Percentiles rank a stretch among this genome's conserved stretches.
Evolutionary conservation across 2,329 filamentous ascomycete species (phyloP).

Genomic region (Metarhizium guizhouense): DNA sequence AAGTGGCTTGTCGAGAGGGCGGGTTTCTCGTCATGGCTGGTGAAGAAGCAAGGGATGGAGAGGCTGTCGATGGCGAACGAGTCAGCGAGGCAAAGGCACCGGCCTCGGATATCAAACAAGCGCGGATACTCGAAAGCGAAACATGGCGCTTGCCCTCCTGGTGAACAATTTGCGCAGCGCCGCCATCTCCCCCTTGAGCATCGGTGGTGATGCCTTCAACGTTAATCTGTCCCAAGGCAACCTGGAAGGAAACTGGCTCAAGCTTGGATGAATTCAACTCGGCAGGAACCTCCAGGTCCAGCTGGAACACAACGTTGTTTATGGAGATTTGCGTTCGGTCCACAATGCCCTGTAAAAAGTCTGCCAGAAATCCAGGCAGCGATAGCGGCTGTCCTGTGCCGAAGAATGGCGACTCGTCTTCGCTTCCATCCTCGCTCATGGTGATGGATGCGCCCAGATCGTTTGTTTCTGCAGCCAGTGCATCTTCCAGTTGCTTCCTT

Average conservation of each 20-base stretch:
- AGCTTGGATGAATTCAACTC: constrained; percentile 36
- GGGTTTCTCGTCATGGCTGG: constrained; percentile 36
- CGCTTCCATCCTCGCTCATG: constrained; percentile 52
- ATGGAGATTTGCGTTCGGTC: constrained; percentile 63
- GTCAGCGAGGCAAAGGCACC: constrained; percentile 54
- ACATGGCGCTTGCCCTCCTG: constrained; percentile 59
- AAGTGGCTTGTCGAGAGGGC: constrained; percentile 22
- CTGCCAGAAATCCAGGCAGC: constrained; percentile 60
- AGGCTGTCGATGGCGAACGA: constrained; percentile 43
- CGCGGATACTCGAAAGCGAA: constrained; percentile 53
- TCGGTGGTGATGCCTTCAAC: constrained; percentile 55
- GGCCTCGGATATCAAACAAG: constrained; percentile 58
- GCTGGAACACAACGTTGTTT: constrained; percentile 53
- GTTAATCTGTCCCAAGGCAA: constrained; percentile 55
- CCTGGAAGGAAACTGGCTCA: constrained; percentile 53
- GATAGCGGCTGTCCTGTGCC: constrained; percentile 66
- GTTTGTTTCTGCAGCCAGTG: constrained; percentile 53
- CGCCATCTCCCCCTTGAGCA: constrained; percentile 14
- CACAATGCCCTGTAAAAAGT: constrained; percentile 64
- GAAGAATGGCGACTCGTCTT: constrained; percentile 48
- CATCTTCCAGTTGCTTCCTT: constrained; percentile 58
- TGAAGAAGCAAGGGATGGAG: constrained; percentile 37
- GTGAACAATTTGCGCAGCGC: constrained; percentile 27
- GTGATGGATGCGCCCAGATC: constrained; percentile 52
- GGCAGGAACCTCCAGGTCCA: constrained; percentile 51